These are phyloP conservation scores for Tothia fuscella DNA, from an alignment of 2,329 filamentous ascomycete genomes.

Conservation along the genomic window DNA sequence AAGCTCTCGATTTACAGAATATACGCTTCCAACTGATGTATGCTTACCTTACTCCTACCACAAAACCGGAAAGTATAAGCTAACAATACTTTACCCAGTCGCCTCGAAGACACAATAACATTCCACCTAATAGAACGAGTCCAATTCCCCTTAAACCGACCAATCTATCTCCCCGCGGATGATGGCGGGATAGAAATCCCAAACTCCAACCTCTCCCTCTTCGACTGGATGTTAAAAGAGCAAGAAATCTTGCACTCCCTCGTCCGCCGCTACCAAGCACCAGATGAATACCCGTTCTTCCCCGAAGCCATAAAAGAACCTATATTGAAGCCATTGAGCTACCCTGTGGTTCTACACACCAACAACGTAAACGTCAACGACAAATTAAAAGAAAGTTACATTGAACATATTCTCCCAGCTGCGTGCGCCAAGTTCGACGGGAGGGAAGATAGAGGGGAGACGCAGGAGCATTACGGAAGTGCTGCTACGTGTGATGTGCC, in stretches of 20 bases:
- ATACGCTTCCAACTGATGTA: conserved; percentile 93
- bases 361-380: conserved; percentile 88
- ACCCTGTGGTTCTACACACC: conserved; percentile 74
- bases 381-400: conserved; percentile 77
- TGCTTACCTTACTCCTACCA: conserved; percentile 20
- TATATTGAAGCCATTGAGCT: conserved; percentile 76
- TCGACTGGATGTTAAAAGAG: conserved; percentile 87
- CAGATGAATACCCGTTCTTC: conserved; percentile 97
- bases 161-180: conserved; percentile 73
- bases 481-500: conserved; percentile 83
- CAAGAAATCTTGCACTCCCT: conserved; percentile 86
- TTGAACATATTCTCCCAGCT: conserved; percentile 67
- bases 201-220: conserved; percentile 60
- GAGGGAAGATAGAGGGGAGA: conserved; percentile 75
- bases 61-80: too few relatives aligned
- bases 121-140: conserved; percentile 94
- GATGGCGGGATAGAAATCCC: conserved; percentile 75
- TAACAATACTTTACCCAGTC: conserved; percentile 42
- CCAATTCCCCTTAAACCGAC: conserved; percentile 88
- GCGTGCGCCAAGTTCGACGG: conserved; percentile 72
- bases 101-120: conserved; percentile 93
- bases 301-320: conserved; percentile 65
- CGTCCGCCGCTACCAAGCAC: conserved; percentile 88
- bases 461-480: conserved; percentile 90
- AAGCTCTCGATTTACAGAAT: conserved; percentile 77